A percentile compares a stretch with the other conserved stretches of the same genome.
phyloP scores from a whole-genome alignment of 2,329 filamentous ascomycete genomes.

The Nothophoma quercina region DNA sequence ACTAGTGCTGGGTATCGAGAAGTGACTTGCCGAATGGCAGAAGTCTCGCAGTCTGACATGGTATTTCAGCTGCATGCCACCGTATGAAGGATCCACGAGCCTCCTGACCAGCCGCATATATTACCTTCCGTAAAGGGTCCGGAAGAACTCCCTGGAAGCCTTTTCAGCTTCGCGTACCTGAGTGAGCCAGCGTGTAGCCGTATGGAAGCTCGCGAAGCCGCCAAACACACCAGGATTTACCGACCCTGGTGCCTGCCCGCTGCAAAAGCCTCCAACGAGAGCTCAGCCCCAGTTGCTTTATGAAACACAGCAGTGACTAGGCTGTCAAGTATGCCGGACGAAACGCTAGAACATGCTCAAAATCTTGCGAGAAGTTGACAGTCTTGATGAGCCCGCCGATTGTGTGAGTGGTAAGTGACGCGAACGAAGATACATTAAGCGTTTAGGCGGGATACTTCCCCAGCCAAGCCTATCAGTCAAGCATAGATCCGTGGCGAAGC shows the following conservation, averaged over 20 bases:
- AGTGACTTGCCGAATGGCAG: neutral
- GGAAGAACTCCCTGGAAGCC: slow-evolving; percentile 33
- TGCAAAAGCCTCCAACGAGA: slow-evolving; percentile 18
- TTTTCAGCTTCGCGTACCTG: slow-evolving; percentile 22
- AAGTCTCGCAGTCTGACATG: neutral
- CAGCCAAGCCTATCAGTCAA: slow-evolving; percentile 29
- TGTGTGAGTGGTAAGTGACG: neutral
- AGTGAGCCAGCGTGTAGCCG: slow-evolving; percentile 14
- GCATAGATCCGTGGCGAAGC: slow-evolving; percentile 23
- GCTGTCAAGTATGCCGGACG: neutral
- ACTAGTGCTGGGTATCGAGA: neutral
- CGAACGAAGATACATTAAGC: neutral
- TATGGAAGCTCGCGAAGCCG: slow-evolving; percentile 3
- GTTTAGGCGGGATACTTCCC: slow-evolving; percentile 11
- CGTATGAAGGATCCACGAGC: slow-evolving; percentile 20
- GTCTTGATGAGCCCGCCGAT: neutral
- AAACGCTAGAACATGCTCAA: neutral
- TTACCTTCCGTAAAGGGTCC: slow-evolving; percentile 29
- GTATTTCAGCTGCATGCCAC: neutral
- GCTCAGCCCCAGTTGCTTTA: neutral
- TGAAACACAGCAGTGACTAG: neutral
- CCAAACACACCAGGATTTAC: slow-evolving; percentile 31
- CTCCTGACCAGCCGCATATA: slow-evolving; percentile 30
- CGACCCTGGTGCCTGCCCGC: neutral
- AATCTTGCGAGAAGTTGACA: neutral